Evolutionary conservation across 2,329 filamentous ascomycete genomes (phyloP), one percentile per base, ranked within the genome.

Genomic region (Tolypocladium cylindrosporum): DNA sequence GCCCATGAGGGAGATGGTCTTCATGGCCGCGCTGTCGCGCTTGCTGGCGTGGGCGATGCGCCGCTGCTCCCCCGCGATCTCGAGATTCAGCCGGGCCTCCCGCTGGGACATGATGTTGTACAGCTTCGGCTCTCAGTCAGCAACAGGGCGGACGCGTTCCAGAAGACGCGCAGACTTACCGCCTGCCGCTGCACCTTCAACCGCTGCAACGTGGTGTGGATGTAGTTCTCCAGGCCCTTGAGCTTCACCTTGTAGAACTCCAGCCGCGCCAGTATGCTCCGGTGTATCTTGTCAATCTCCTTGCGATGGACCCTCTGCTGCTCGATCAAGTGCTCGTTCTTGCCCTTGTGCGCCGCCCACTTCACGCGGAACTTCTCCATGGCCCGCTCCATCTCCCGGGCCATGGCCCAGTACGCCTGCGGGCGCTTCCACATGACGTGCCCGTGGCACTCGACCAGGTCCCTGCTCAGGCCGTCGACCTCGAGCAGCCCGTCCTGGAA

Each of bases 41-140:
- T 85, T 85, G 65, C 80, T 81, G 16, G 80, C 80, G 64, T 85
- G 79, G 3, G 82, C 81, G 57, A 85, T 76, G 34, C 81, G 75
- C 21, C 81, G 77, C 68, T 85, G 82, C 62, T 84, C 81, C 60
- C 78, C 79, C 9, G 82, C 82, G 69, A 84, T 86, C 66, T 85
- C 77, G 54, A 87, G 79, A 63, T 84, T 85, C 58, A 87, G 77
- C 60, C 84, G 81, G 6, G 81, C 83, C 67, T 86, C 84, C 56
- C 83, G 81, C 71, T 86, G 83, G 4, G 82, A 81, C 67, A 86
- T 85, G 68, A 86, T 83, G 68, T 86, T 86, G 69, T 86, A 86
- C 9, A 87, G 72, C 82, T 85, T 58, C 8, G 4, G 16, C 48
- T n/a, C 9, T 37, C 39, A 40, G n/a, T 55, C 8, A 43, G 53